Conservation (phyloP, 257 asterid species). For the Forsythia viridissima region DNA sequence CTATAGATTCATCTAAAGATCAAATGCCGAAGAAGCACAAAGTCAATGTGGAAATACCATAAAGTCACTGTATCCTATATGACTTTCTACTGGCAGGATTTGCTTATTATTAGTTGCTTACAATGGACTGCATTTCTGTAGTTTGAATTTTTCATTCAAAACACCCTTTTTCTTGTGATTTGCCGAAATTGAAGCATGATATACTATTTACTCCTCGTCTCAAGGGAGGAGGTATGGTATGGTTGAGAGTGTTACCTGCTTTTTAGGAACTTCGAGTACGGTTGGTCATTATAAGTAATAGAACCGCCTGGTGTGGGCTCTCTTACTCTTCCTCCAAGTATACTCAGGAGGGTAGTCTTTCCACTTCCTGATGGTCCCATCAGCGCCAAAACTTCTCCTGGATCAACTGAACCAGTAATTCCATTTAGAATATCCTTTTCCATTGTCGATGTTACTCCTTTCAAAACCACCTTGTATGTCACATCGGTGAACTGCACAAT, state of each 20-base stretch:
- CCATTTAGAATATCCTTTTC: slow-evolving; percentile 85
- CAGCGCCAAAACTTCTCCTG: slow-evolving; percentile 91
- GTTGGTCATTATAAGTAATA: slow-evolving; percentile 72
- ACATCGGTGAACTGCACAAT: slow-evolving; percentile 82
- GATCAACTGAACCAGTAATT: slow-evolving; percentile 77
- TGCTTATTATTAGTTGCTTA: too few species aligned
- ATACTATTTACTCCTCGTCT: too few species aligned
- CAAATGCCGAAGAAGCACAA: not conserved
- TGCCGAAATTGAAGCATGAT: too few species aligned
- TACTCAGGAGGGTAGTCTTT: slow-evolving; percentile 79
- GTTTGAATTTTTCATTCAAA: too few species aligned
- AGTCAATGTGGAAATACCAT: not conserved
- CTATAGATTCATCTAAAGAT: too few species aligned
- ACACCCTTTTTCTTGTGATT: too few species aligned
- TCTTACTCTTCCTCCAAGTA: slow-evolving; percentile 78
- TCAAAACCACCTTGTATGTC: slow-evolving; percentile 74
- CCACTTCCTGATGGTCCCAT: slow-evolving; percentile 99
- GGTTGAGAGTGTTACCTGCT: slow-evolving; percentile 51
- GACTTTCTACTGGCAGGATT: too few species aligned
- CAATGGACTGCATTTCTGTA: too few species aligned
- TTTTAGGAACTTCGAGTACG: slow-evolving; percentile 79
- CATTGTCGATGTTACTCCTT: slow-evolving; percentile 60
- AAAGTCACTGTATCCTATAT: too few species aligned
- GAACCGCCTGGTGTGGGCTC: slow-evolving; percentile 58
- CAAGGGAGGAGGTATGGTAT: not conserved